Conservation (phyloP, 2,329 filamentous ascomycete genomes). For the Sclerotinia nivalis region DNA sequence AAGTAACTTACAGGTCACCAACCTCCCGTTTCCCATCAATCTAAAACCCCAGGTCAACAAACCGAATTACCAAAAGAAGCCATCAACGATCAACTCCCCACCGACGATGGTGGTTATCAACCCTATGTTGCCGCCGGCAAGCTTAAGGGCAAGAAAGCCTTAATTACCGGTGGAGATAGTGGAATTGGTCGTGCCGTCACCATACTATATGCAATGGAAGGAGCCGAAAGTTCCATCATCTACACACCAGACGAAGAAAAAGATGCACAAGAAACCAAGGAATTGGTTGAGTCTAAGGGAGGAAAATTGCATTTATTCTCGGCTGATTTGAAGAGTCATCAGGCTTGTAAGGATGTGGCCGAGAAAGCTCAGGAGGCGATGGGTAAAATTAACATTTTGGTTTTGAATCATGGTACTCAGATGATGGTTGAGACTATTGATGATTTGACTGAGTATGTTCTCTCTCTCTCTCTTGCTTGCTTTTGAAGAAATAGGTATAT, state of each 20-base stretch:
- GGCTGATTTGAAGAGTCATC: conserved; percentile 63
- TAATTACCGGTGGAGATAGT: conserved; percentile 80
- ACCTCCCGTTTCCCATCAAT: conserved; percentile 54
- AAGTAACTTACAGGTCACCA: conserved; percentile 46
- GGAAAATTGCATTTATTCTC: conserved; percentile 63
- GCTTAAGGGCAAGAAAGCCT: conserved; percentile 69
- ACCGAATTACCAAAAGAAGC: conserved; percentile 48
- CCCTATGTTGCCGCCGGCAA: conserved; percentile 76
- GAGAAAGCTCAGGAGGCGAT: conserved; percentile 66
- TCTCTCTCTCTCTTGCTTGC: not conserved
- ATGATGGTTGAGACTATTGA: conserved; percentile 72
- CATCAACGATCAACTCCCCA: conserved; percentile 63
- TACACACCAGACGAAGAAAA: conserved; percentile 75
- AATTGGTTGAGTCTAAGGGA: conserved; percentile 66
- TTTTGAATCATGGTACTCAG: conserved; percentile 75
- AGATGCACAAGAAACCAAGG: conserved; percentile 75
- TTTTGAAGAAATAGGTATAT: not conserved
- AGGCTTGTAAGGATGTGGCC: conserved; percentile 69
- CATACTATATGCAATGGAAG: conserved; percentile 78
- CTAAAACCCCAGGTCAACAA: conserved; percentile 52
- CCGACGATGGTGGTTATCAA: conserved; percentile 65
- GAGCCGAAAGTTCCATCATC: conserved; percentile 70
- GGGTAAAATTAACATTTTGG: conserved; percentile 70
- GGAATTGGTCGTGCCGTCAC: conserved; percentile 77
- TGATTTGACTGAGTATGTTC: conserved; percentile 63